Percentiles rank a stretch among this genome's conserved stretches.
Conservation (phyloP, 2,329 filamentous ascomycete species). For the Chalara sp. region DNA sequence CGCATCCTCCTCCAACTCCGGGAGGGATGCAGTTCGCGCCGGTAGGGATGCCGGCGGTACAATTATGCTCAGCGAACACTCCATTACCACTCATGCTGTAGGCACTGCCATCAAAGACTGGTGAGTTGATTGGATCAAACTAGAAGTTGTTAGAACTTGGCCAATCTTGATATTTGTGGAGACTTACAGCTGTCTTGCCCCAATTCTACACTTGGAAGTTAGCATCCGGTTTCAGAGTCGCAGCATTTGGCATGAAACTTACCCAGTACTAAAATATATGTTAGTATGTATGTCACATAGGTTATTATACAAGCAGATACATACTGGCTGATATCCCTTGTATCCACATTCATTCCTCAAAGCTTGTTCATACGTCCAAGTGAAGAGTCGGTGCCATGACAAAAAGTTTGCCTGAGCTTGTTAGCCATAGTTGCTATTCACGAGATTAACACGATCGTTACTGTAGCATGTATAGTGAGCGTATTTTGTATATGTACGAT, state of each 20-base stretch:
- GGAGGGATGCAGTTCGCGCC: conserved; percentile 27
- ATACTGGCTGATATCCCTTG: conserved; percentile 30
- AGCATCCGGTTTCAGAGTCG: too few species aligned
- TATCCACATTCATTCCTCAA: conserved; percentile 36
- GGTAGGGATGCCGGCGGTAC: conserved; percentile 6
- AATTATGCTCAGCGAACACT: conserved; percentile 19
- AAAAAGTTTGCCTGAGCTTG: conserved; percentile 26
- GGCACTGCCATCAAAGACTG: conserved; percentile 47
- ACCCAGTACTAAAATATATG: conserved; percentile 17
- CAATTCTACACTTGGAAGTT: conserved; percentile 32
- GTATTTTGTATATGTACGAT: conserved; percentile 30
- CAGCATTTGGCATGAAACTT: too few species aligned
- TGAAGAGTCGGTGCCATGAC: conserved; percentile 36
- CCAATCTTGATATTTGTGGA: too few species aligned
- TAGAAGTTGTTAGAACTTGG: too few species aligned
- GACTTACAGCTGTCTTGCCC: conserved; percentile 33
- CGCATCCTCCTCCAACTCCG: conserved; percentile 47
- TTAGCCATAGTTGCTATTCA: background rate
- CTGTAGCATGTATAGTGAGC: conserved; percentile 11
- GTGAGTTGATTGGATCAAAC: conserved; percentile 35
- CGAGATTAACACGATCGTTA: background rate
- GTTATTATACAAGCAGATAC: conserved; percentile 31
- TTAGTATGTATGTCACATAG: conserved; percentile 14
- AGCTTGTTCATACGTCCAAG: conserved; percentile 33
- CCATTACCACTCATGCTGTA: conserved; percentile 43